Conservation (phyloP, 345 rosid species). For the Salix caprea region DNA sequence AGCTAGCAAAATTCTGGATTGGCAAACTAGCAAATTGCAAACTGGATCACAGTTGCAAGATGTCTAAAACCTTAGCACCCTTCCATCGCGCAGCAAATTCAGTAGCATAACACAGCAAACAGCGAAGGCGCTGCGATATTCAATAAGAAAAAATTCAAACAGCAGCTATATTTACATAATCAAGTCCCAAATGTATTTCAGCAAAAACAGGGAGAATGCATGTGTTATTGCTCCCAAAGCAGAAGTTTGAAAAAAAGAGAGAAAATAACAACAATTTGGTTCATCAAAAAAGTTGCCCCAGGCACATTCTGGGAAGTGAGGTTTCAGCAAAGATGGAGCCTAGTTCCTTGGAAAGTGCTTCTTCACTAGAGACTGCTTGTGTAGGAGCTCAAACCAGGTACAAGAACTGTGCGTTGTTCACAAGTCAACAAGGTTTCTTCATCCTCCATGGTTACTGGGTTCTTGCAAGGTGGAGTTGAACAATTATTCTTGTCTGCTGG, state of each 20-base stretch:
- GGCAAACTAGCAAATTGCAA: too few relatives aligned
- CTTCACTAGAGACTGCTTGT: not conserved
- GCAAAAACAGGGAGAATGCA: not conserved
- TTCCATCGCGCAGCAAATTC: not conserved
- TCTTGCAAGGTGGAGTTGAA: not conserved
- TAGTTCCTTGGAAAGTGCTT: constrained; percentile 12
- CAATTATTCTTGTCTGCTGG: not conserved
- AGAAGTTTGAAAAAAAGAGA: not conserved
- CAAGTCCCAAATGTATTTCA: not conserved
- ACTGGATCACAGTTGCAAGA: not conserved
- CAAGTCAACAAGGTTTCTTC: constrained; percentile 3
- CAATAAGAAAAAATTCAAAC: not conserved
- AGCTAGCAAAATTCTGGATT: too few relatives aligned
- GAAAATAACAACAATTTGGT: not conserved
- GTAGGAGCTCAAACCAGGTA: constrained; percentile 16
- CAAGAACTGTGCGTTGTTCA: constrained; percentile 12
- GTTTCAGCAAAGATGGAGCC: constrained; percentile 9
- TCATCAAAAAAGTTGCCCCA: constrained; percentile 3
- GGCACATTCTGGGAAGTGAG: not conserved
- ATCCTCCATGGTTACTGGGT: not conserved
- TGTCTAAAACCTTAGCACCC: not conserved
- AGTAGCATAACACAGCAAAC: not conserved
- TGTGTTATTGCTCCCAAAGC: not conserved
- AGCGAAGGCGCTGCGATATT: not conserved
- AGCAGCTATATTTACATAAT: not conserved